phyloP scores from a whole-genome alignment of 2,329 filamentous ascomycete species.

The Aspergillus brunneoviolaceus region DNA sequence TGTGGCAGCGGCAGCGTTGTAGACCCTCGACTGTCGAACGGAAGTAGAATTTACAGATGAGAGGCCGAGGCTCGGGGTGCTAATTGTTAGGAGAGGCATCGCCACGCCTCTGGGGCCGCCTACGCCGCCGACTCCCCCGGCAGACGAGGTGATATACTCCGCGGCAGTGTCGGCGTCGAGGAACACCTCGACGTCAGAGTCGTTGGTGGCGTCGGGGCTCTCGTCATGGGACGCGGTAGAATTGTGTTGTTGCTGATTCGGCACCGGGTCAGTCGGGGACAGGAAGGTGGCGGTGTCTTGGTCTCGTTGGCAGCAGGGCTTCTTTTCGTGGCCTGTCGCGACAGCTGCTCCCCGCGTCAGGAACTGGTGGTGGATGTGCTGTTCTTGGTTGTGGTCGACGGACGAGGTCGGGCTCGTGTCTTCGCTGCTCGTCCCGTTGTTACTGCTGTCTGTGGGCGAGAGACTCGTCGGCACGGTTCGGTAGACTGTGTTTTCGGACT shows the following conservation, averaged over 20 bases:
- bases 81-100: background rate
- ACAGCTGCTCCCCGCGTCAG: background rate
- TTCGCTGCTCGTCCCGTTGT: background rate
- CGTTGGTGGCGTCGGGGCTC: constrained; percentile 3
- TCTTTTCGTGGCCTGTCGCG: background rate
- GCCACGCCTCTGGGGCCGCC: background rate
- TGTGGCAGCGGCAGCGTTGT: background rate
- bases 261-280: background rate
- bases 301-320: constrained; percentile 2
- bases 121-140: background rate
- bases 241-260: background rate
- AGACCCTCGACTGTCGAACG: background rate
- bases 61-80: constrained; percentile 11
- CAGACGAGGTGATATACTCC: background rate
- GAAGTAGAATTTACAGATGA: constrained; percentile 4
- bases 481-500: background rate
- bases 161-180: constrained; percentile 15
- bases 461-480: background rate
- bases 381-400: background rate
- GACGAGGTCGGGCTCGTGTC: background rate
- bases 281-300: constrained; percentile 14
- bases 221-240: background rate
- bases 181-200: constrained; percentile 20
- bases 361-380: background rate
- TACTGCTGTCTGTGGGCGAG: background rate